Base-by-base conservation (phyloP, 768 basidiomycete genomes). In the Tephrocybe sp. region DNA sequence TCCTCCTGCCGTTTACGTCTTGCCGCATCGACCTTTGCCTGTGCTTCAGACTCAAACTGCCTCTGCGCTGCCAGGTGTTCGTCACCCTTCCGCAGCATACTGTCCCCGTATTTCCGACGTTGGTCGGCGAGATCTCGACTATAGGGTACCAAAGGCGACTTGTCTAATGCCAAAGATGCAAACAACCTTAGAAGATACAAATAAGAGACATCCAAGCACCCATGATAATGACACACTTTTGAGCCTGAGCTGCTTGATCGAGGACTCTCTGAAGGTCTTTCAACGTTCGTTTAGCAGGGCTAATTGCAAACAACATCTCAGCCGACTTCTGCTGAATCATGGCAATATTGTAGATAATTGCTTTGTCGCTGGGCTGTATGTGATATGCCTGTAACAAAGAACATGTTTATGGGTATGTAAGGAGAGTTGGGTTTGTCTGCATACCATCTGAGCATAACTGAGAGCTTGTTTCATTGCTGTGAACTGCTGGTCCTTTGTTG, bases 321-420 rank as follows among this genome's bases (percentile, higher is more conserved):
- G 92, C 90, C 0, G 90, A 86, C 67, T 97, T 97, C 64, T 99
- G 97, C 66, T 94, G 86, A 27, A 98, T 93, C 88, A 99, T 94
- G 47, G 95, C 94, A 59, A 97, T 91, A 66, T 99, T 98, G 70
- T 94, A 98, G 36, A 92, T 53, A 43, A 88, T 83, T 3, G 92
- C 89, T 62, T 94, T 94, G 71, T 99, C 97, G 47, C 75, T 79
- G 0, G 94, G 93, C 56, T 88, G 84, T 5, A 93, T 68, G 55
- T 91, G 86, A 13, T 88, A 73, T 1, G 94, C 94, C 94, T 97
- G 16, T 29, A n/a, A 39, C 11, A 8, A 29, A 44, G 27, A n/a
- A 24, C 55, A 4, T 38, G 8, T 10, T 44, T 22, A 9, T 22
- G 49, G 19, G 58, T 54, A 45, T 30, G 47, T 23, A 49, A 8